Evolutionary conservation across 2,329 filamentous ascomycete genomes (phyloP), one percentile per base, ranked within the genome.

Genomic region (Blumeriella jaapii): DNA sequence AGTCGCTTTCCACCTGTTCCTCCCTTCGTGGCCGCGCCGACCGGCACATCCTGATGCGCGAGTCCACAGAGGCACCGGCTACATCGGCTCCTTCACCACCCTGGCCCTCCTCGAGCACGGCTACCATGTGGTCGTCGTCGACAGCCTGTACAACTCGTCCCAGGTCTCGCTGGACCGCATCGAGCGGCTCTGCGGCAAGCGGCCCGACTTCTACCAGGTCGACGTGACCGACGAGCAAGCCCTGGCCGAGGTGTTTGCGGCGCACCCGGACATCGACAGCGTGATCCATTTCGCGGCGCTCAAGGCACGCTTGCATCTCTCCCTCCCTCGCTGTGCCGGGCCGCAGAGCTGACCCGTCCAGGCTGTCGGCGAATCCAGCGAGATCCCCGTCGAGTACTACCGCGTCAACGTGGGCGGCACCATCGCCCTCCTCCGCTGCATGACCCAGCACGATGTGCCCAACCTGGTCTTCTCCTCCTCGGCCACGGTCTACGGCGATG

Each of bases 391-490:
- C 56, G 87, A 95, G 64, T 98, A 98, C 74, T 98, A 95, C 71
- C 74, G 82, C 52, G 83, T 94, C 68, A 98, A 98, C 59, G 91
- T 96, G 42, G 81, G 81, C 57, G 93, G 91, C 60, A 91, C 85
- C 53, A 78, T 98, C 54, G 71, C 78, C 51, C 81, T 98, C 30
- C 74, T 98, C 44, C 73, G 78, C 46, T 78, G 78, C 55, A 96
- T 98, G 86, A 71, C 75, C 56, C 78, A 78, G 60, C 76, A 95
- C 69, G 80, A 89, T 62, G 87, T 98, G 50, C 74, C 75, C 63
- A 96, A 94, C 69, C 91, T 98, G 54, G 91, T 98, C 62, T 98
- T 98, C 67, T 96, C 89, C 42, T 95, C 86, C 44, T 95, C 87
- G 1, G 91, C 91, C 20, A 98, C 93, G 50, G 91, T 98, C 49